Evolutionary conservation across 768 basidiomycete species (phyloP), one percentile per base, ranked within the genome.

Genomic region (Gelatoporia subvermispora): DNA sequence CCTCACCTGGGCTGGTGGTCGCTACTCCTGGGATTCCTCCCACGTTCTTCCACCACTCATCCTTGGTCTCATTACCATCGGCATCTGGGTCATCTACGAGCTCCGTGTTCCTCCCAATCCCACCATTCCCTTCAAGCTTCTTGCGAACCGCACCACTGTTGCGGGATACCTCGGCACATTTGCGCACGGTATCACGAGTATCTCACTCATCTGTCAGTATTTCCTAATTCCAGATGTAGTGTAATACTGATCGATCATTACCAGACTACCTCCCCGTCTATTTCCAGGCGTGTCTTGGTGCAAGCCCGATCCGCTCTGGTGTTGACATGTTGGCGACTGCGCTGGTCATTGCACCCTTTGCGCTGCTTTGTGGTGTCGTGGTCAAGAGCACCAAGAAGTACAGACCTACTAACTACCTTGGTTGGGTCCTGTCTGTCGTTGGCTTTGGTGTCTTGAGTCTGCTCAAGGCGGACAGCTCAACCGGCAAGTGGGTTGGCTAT

Each of bases 261-360:
- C 38, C 53, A 50, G 66, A 66, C 50, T 76, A 71, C 52, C 49
- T 76, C 1, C 72, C 73, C 10, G 69, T 73, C 7, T 76, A 71
- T 52, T 77, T 71, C 60, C 76, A 78, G 55, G 74, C 73, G 0
- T 67, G 65, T 44, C 68, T 68, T 49, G 65, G 57, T 16, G 65
- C 62, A 8, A 62, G 68, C 0, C 70, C 77, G 0, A 54, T 72
- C 35, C 62, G 58, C 0, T 66, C 68, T 4, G 72, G 72, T 2
- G 61, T 74, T 11, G 60, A 70, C 28, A 18, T 70, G 7, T 66
- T 78, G 34, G 60, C 61, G 0, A 31, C 52, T 16, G 57, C 65
- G 2, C 63, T 73, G 28, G 46, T 61, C 15, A 57, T 72, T n/a
- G 70, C 72, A 0, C 74, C 75, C 1, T 48, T 65, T 22, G 67